Conservation (phyloP, 371 early-diverging fungal genomes). For the Mucor sp. region DNA sequence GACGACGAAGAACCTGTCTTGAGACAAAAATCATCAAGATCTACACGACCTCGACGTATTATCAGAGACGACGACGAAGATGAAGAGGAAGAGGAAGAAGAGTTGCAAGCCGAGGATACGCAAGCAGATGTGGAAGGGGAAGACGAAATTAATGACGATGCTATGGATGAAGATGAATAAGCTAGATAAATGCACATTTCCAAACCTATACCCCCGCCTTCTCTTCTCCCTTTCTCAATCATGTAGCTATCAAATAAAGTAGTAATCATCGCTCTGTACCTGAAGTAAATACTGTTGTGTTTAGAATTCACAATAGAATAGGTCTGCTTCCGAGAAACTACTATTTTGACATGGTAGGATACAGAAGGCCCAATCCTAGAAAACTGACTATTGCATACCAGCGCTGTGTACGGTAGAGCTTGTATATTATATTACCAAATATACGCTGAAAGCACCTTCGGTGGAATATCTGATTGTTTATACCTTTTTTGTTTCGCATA, state of each 20-base stretch:
- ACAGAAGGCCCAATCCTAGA: no score
- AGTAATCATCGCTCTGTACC: not conserved
- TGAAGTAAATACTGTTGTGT: not conserved
- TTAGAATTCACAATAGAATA: no score
- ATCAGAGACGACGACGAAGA: not conserved
- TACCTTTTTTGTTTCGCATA: not conserved
- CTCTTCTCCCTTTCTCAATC: not conserved
- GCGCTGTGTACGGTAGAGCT: no score
- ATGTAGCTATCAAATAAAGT: not conserved
- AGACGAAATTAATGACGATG: not conserved
- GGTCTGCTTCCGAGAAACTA: no score
- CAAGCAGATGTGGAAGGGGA: not conserved
- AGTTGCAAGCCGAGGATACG: not conserved
- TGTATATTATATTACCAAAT: not conserved
- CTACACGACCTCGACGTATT: not conserved
- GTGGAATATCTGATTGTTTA: not conserved
- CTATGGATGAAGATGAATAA: constrained; percentile 2
- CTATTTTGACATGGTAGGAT: no score
- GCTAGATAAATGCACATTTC: not conserved
- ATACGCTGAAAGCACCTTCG: not conserved
- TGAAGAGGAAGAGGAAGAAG: not conserved
- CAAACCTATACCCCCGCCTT: not conserved
- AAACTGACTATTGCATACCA: no score
- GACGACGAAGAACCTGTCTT: not conserved
- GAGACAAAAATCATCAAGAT: not conserved